Evolutionary conservation across 2,329 filamentous ascomycete species (phyloP).

Genomic region (Penicillium sp.): DNA sequence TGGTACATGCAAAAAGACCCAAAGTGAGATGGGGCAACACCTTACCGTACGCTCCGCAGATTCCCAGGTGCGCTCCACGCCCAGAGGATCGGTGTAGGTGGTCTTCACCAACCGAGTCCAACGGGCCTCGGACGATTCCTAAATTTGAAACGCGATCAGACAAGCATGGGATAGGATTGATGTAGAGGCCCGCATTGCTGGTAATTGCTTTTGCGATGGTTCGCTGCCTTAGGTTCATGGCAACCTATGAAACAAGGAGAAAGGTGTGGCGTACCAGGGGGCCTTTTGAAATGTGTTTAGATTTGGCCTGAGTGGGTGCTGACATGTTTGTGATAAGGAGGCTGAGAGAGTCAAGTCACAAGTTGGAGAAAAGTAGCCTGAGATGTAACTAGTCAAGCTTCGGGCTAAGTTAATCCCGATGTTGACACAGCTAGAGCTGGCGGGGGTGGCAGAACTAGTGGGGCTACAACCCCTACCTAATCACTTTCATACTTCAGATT

Average conservation of each 20-base stretch:
- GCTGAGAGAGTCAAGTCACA: neutral
- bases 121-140: constrained; percentile 39
- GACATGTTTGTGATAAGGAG: constrained; percentile 17
- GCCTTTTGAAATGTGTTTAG: constrained; percentile 30
- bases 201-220: neutral
- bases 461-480: neutral
- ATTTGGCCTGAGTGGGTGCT: constrained; percentile 22
- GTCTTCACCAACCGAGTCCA: constrained; percentile 44
- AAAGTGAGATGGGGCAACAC: constrained; percentile 3
- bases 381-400: neutral
- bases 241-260: neutral
- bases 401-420: constrained; percentile 7
- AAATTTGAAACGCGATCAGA: constrained; percentile 6
- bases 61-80: constrained; percentile 44
- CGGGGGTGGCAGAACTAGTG: neutral
- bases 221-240: neutral
- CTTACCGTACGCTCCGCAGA: constrained; percentile 43
- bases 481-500: neutral
- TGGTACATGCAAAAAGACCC: constrained; percentile 1
- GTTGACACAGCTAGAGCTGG: constrained; percentile 4
- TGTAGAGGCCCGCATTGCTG: neutral
- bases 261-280: constrained; percentile 31
- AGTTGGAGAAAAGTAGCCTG: neutral
- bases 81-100: constrained; percentile 42
- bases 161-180: neutral